Conservation (phyloP, 2,329 filamentous ascomycete genomes). For the Ascochyta pisi region DNA sequence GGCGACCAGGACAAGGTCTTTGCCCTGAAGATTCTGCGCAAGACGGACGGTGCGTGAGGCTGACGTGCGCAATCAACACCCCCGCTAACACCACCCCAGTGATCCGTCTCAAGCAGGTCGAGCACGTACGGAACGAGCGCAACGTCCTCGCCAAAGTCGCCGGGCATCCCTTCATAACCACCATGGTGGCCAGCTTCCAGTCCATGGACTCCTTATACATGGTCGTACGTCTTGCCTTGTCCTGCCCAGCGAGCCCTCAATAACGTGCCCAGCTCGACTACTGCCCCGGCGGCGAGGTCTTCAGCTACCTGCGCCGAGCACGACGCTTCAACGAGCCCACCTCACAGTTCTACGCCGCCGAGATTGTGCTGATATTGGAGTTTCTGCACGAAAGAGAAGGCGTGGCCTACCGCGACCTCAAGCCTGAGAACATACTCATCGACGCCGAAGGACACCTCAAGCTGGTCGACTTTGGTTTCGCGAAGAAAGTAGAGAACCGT, state of each 20-base stretch:
- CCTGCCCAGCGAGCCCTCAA: not conserved
- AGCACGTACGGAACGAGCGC: slow-evolving; percentile 85
- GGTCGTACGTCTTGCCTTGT: slow-evolving; percentile 58
- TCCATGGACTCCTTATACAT: slow-evolving; percentile 81
- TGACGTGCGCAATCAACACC: not conserved
- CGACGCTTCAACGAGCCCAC: slow-evolving; percentile 80
- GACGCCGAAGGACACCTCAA: slow-evolving; percentile 81
- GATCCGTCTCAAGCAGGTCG: slow-evolving; percentile 83
- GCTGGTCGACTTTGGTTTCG: slow-evolving; percentile 85
- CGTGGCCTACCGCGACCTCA: slow-evolving; percentile 82
- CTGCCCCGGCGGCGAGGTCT: slow-evolving; percentile 82
- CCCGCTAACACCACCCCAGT: slow-evolving; percentile 54
- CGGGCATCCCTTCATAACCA: slow-evolving; percentile 84
- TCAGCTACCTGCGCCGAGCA: slow-evolving; percentile 79
- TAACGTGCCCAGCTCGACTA: slow-evolving; percentile 68
- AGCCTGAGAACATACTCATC: slow-evolving; percentile 82
- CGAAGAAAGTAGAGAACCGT: slow-evolving; percentile 74
- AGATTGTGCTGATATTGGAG: slow-evolving; percentile 82
- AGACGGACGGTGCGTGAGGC: slow-evolving; percentile 55
- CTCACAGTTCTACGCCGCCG: slow-evolving; percentile 81
- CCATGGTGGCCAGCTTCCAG: slow-evolving; percentile 78
- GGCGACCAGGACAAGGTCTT: slow-evolving; percentile 71
- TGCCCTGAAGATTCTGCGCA: slow-evolving; percentile 79
- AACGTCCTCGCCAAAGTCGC: slow-evolving; percentile 78
- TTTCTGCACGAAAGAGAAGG: slow-evolving; percentile 81